Evolutionary conservation across 306 rosid species (phyloP), one percentile per base, ranked within the genome.

Genomic region (Lithocarpus polystachyus): DNA sequence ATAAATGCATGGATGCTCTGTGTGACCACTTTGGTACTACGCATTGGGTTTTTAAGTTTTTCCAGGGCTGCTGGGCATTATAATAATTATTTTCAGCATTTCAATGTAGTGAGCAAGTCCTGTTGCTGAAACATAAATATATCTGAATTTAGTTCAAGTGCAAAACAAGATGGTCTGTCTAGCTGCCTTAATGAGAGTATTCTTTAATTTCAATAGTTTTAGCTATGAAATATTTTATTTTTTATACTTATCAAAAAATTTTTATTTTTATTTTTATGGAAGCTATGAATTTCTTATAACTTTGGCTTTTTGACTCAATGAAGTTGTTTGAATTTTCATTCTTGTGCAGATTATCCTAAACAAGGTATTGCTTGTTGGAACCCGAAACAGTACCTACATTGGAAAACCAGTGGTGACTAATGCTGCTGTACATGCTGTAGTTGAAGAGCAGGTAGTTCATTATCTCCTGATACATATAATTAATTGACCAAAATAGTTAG

Each of bases 361-460:
- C 83, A 96, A 88, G 83, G 99, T 96, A 67, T 89, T 96, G 80
- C 94, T 96, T 5, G 96, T 96, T 80, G 98, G 99, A 81, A 91
- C 99, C 9, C 93, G 85, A 86, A 86, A 86, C 68, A 75, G 79
- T 48, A 86, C 94, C 76, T 93, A 91, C 86, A 91, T 96, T 75
- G 99, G 99, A 75, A 88, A 86, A 70, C 99, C 99, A 55, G 80
- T 96, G 37, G 99, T 96, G 84, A 93, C 99, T 77, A 90, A 96
- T 84, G 98, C 99, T 40, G 96, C 93, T 26, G 94, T 96, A 28
- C 91, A 96, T 80, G 99, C 99, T 10, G 87, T 94, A 2, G 98
- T 96, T n/a, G 99, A 96, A 85, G 99, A 96, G 67, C 98, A 93
- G 84, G 99, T 90, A 88, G 78, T 68, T 78, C 79, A 76, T 56